Percentiles rank a stretch among this genome's conserved stretches.
These are phyloP conservation scores for Ophiostoma novo-ulmi DNA, from an alignment of 2,329 filamentous ascomycete genomes.

Conservation along the genomic window DNA sequence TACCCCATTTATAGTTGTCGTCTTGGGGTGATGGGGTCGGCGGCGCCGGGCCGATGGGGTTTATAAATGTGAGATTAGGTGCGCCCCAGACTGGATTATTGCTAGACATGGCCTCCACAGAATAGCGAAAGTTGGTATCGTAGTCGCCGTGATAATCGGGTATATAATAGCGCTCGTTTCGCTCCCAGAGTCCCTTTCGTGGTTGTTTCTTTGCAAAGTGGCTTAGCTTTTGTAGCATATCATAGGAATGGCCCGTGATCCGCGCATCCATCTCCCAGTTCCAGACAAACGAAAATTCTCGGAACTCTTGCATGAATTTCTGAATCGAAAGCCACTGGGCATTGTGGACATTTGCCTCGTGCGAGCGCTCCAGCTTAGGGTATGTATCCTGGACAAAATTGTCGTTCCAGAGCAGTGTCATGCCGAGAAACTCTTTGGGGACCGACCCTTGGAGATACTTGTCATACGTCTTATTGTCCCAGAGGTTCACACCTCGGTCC, in stretches of 20 bases:
- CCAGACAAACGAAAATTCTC: slow-evolving; percentile 77
- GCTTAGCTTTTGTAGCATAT: slow-evolving; percentile 63
- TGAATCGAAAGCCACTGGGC: slow-evolving; percentile 69
- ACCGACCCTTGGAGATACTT: slow-evolving; percentile 47
- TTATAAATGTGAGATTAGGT: slow-evolving; percentile 50
- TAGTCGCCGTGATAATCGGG: slow-evolving; percentile 63
- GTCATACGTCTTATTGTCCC: slow-evolving; percentile 54
- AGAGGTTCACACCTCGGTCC: slow-evolving; percentile 50
- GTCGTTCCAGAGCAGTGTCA: slow-evolving; percentile 71
- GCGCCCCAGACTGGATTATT: slow-evolving; percentile 62
- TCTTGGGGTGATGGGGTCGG: slow-evolving; percentile 28
- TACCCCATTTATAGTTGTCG: slow-evolving; percentile 33
- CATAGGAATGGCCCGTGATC: slow-evolving; percentile 75
- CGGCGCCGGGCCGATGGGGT: slow-evolving; percentile 50
- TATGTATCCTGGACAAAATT: slow-evolving; percentile 71
- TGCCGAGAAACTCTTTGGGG: slow-evolving; percentile 51
- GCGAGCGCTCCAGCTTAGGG: slow-evolving; percentile 57
- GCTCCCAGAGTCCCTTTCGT: slow-evolving; percentile 67
- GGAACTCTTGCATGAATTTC: slow-evolving; percentile 68
- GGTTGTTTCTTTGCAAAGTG: slow-evolving; percentile 63
- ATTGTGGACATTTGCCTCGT: slow-evolving; percentile 50
- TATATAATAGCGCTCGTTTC: slow-evolving; percentile 68
- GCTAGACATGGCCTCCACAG: slow-evolving; percentile 53
- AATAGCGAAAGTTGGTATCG: slow-evolving; percentile 59
- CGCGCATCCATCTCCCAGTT: slow-evolving; percentile 84